Percentiles rank a stretch among this genome's conserved stretches.
Evolutionary conservation across 495 filamentous ascomycete species (phyloP).

Genomic region (Pseudomonodictys pantanalensis): DNA sequence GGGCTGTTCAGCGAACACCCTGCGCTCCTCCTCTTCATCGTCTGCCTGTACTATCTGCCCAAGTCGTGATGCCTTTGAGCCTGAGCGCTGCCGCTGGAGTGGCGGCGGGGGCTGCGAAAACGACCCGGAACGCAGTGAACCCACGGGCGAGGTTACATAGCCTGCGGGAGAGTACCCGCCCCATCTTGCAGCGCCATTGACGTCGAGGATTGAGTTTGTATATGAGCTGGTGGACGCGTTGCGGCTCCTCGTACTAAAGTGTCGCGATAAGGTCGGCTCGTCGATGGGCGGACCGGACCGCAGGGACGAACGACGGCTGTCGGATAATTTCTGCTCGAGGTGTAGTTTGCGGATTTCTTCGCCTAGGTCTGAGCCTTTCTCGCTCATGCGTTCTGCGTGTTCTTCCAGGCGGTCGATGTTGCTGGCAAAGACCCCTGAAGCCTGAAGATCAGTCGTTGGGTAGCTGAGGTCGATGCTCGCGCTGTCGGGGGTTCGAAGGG

Average conservation of each 20-base stretch:
- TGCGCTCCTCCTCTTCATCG: slow-evolving; percentile 7
- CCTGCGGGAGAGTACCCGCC: slow-evolving; percentile 70
- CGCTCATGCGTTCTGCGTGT: slow-evolving; percentile 76
- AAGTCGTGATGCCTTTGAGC: slow-evolving; percentile 48
- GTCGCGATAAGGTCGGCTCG: slow-evolving; percentile 4
- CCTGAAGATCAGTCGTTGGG: slow-evolving; percentile 70
- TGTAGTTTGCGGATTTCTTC: slow-evolving; percentile 79
- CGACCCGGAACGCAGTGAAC: slow-evolving; percentile 57
- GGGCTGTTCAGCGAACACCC: slow-evolving; percentile 3
- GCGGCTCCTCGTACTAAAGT: slow-evolving; percentile 38
- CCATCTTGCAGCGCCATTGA: slow-evolving; percentile 62
- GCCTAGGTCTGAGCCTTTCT: slow-evolving; percentile 72
- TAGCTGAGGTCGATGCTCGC: slow-evolving; percentile 59
- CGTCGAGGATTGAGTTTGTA: slow-evolving; percentile 64
- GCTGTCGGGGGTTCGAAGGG: slow-evolving; percentile 52
- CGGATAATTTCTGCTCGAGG: slow-evolving; percentile 68
- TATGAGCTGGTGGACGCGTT: slow-evolving; percentile 50
- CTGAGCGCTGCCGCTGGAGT: slow-evolving; percentile 55
- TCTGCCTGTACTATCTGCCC: slow-evolving; percentile 29
- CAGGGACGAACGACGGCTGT: slow-evolving; percentile 33
- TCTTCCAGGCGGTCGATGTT: slow-evolving; percentile 82
- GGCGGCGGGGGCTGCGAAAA: slow-evolving; percentile 20
- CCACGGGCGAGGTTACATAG: slow-evolving; percentile 63
- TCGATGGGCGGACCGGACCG: slow-evolving; percentile 9
- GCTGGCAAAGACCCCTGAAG: slow-evolving; percentile 66